A percentile compares a stretch with the other conserved stretches of the same genome.
Evolutionary conservation across 768 basidiomycete species (phyloP).

Genomic region (Boletus rubroflammeus): DNA sequence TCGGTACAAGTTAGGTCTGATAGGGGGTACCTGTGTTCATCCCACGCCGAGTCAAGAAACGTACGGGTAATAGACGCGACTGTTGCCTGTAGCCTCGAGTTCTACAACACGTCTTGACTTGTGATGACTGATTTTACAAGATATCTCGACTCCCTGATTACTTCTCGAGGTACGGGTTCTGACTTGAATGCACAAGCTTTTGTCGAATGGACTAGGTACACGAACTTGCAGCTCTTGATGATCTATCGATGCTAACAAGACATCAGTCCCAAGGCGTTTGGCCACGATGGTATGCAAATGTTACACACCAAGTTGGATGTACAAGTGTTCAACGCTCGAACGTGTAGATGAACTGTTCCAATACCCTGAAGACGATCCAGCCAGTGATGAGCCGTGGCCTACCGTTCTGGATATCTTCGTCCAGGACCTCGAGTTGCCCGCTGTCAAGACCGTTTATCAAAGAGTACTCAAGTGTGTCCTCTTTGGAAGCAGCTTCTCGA

Average conservation of each 20-base stretch:
- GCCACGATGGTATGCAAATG: constrained; percentile 15
- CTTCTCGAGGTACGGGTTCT: constrained; percentile 7
- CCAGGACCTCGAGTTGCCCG: neutral
- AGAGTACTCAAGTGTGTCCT: constrained; percentile 16
- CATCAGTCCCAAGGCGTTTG: constrained; percentile 14
- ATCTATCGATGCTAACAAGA: constrained; percentile 14
- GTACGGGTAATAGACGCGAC: neutral
- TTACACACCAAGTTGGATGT: neutral
- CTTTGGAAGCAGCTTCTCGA: neutral
- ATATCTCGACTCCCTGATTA: constrained; percentile 21
- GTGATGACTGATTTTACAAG: constrained; percentile 23
- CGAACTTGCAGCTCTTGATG: neutral
- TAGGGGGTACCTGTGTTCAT: neutral
- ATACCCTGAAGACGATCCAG: constrained; percentile 6
- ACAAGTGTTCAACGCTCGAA: constrained; percentile 3
- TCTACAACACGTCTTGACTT: neutral
- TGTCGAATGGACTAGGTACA: constrained; percentile 27
- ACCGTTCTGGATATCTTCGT: constrained; percentile 35
- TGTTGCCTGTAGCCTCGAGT: neutral
- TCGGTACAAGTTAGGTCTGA: neutral
- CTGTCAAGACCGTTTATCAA: constrained; percentile 5
- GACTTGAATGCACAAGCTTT: constrained; percentile 16
- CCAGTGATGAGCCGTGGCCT: constrained; percentile 20
- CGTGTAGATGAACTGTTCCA: constrained; percentile 15
- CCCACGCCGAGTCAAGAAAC: constrained; percentile 1